Evolutionary conservation across 345 rosid species (phyloP).

Genomic region (Hevea brasiliensis): DNA sequence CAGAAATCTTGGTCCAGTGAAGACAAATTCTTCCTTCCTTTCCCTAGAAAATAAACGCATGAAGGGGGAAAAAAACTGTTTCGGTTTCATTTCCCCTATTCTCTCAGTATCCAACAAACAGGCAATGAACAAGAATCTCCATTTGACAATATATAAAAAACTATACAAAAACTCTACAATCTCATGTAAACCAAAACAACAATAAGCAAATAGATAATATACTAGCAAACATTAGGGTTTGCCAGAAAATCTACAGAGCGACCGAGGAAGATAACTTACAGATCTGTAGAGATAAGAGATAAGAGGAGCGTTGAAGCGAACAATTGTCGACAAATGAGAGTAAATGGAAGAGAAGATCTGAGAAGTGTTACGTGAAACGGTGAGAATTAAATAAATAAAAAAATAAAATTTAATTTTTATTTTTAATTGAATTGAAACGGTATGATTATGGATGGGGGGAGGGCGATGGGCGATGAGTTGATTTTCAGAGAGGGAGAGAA

Average conservation of each 20-base stretch:
- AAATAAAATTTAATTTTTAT: background rate
- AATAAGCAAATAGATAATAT: background rate
- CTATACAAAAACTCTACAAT: background rate
- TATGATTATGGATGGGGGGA: background rate
- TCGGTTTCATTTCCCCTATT: background rate
- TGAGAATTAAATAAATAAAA: no score
- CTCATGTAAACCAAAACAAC: background rate
- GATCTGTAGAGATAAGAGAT: conserved; percentile 31
- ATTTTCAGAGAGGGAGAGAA: background rate
- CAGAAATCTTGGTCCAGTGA: background rate
- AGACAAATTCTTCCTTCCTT: background rate
- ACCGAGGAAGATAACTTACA: conserved; percentile 30
- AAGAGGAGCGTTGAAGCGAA: background rate
- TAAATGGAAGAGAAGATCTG: background rate
- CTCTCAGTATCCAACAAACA: background rate
- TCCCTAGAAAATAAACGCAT: background rate
- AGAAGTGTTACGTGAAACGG: conserved; percentile 1
- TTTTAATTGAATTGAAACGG: background rate
- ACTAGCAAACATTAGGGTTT: background rate
- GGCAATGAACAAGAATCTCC: background rate
- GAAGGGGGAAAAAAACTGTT: no score
- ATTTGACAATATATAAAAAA: background rate
- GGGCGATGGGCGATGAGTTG: background rate
- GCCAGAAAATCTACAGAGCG: no score
- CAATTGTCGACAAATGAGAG: background rate